A percentile compares a stretch with the other conserved stretches of the same genome.
These are phyloP conservation scores for Russula emetica DNA, from an alignment of 768 basidiomycete species.

Conservation along the genomic window DNA sequence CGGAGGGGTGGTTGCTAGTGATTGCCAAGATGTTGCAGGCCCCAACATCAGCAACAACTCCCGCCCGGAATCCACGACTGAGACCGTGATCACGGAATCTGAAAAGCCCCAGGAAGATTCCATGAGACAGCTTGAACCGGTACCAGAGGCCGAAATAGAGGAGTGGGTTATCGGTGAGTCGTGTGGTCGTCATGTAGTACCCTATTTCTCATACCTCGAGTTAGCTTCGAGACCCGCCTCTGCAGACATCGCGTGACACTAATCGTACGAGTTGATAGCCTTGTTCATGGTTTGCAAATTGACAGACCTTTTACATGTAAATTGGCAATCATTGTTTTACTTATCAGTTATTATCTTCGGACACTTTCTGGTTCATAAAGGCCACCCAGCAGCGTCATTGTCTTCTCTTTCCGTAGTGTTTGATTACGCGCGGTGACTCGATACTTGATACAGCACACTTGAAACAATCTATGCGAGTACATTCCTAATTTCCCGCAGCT, in stretches of 20 bases:
- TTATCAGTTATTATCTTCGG: background rate
- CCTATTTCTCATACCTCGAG: background rate
- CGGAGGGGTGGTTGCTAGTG: background rate
- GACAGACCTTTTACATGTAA: background rate
- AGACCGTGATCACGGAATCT: background rate
- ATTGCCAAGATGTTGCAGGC: background rate
- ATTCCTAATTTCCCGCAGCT: slow-evolving; percentile 9
- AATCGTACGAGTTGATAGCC: background rate
- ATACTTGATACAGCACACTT: background rate
- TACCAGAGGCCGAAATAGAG: background rate
- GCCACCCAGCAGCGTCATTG: background rate
- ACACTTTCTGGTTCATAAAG: background rate
- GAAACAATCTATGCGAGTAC: slow-evolving; percentile 6
- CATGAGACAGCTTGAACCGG: background rate
- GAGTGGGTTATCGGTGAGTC: background rate
- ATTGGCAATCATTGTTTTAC: background rate
- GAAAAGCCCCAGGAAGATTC: background rate
- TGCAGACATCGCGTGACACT: background rate
- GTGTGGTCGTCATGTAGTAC: background rate
- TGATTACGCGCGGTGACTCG: background rate
- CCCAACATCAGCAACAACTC: background rate
- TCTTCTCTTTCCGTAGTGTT: background rate
- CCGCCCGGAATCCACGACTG: background rate
- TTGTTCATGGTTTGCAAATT: background rate
- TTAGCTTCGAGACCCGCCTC: background rate